Conservation (phyloP, 495 filamentous ascomycete genomes). For the Chaetomium tenue region DNA sequence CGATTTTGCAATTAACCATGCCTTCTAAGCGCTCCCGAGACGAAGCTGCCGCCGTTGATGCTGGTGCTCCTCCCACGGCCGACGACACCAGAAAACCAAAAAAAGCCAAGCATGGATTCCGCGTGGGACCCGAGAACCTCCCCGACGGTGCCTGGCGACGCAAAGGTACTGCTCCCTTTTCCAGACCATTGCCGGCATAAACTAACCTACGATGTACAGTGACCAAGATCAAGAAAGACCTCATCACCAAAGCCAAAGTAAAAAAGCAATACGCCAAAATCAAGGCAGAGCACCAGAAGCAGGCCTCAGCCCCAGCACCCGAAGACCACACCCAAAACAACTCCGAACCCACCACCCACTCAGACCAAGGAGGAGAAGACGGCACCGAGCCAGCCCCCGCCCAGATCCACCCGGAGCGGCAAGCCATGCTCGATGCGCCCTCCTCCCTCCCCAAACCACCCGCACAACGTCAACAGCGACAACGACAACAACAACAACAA, state of each 20-base stretch:
- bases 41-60: constrained; percentile 34
- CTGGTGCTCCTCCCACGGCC: constrained; percentile 11
- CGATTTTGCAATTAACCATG: constrained; percentile 48
- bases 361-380: constrained; percentile 22
- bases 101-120: constrained; percentile 55
- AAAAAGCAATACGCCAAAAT: constrained; percentile 92
- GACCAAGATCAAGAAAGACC: constrained; percentile 84
- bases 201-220: constrained; percentile 50
- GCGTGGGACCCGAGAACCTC: constrained; percentile 85
- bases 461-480: no score
- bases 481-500: no score
- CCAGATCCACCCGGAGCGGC: constrained; percentile 71
- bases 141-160: constrained; percentile 89
- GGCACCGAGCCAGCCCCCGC: constrained; percentile 64
- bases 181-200: background rate
- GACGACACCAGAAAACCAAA: constrained; percentile 38
- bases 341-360: constrained; percentile 25
- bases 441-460: no score
- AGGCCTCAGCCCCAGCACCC: constrained; percentile 22
- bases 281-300: constrained; percentile 50
- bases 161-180: constrained; percentile 58
- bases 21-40: constrained; percentile 61
- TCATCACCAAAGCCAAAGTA: constrained; percentile 91
- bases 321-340: constrained; percentile 18
- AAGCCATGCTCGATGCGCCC: constrained; percentile 59